Base-by-base conservation (phyloP, 306 rosid genomes). In the Adenanthera pavonina region DNA sequence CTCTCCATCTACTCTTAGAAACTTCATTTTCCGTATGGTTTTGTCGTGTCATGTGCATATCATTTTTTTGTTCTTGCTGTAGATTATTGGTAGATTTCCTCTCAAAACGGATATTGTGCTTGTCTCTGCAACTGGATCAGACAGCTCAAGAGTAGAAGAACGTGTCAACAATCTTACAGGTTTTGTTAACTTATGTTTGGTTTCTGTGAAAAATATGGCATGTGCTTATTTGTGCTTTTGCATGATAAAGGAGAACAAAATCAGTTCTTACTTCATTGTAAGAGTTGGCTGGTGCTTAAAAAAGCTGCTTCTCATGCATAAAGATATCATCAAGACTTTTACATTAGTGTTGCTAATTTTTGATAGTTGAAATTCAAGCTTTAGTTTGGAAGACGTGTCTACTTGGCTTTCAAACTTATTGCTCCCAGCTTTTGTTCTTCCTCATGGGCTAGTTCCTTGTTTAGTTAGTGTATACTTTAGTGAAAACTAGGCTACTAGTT, bases 81-180 rank as follows among this genome's bases (percentile, higher is more conserved):
- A 93, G 99, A 88, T 96, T 83, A 83, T 89, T 71, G 93, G 93
- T 61, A 90, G 91, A 85, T 85, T 89, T 85, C 94, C 99, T 80
- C 92, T 91, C 84, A 89, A 86, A 75, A 81, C 77, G 78, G 99
- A 96, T 86, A 34, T 93, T 86, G 91, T 83, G 69, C 87, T 90
- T 69, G 84, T 96, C 84, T 89, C 99, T 41, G 92, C 92, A 81
- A 89, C 89, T 83, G 88, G 80, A 81, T 87, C 83, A 34, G 84
- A 81, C 69, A 89, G 74, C 83, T 82, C 96, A 67, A 81, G 86
- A 77, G 78, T 80, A 81, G 91, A 89, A 83, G 89, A 89, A 78
- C 94, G 96, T n/a, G 77, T 93, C 85, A 85, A 71, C 80, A 85
- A 84, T 74, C 94, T 92, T 76, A 89, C 99, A 92, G 99, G 99